Evolutionary conservation across 306 rosid genomes (phyloP), one percentile per base, ranked within the genome.

Genomic region (Vigna nakashimae): DNA sequence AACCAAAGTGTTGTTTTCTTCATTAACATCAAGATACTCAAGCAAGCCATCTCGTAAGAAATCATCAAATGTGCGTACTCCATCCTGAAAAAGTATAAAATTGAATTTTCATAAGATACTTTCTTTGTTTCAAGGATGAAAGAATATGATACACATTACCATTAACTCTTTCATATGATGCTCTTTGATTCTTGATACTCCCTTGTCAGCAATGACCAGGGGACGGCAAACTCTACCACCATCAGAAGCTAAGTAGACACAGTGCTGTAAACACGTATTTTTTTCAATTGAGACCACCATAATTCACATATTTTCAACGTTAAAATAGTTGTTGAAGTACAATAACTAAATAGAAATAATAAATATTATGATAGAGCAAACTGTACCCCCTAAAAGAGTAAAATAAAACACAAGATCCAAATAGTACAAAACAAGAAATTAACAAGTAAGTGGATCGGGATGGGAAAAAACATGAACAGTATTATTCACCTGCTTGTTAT

Each of bases 151-250:
- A 60, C n/a, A 68, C 86, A 71, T 6, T 83, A 93, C 98, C 82
- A 50, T 55, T 77, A 94, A 88, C 91, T 94, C 98, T 82, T 89
- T 91, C 98, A 94, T 94, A 79, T 94, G 97, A 85, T 89, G 79
- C 74, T 88, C 92, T 83, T 90, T 92, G 78, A 94, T 84, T 84
- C 96, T 88, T 36, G 98, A 88, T 65, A 88, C 65, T 75, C 98
- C 98, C 58, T 89, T 91, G 86, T 92, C 96, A 77, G 93, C 97
- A 78, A 94, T 90, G 76, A 94, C 98, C 50, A 94, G 89, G 22
- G 98, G 98, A 74, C 98, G 97, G 69, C 97, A 94, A 75, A 94
- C 98, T 82, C 98, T 89, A 51, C 98, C 98, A 51, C 97, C 98
- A 86, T 94, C 98, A 56, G 98, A 92, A 86, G 98, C 97, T 80